These are phyloP conservation scores for Apiotrichum siamense DNA, from an alignment of 1,284 basidiomycete genomes.

Conservation along the genomic window DNA sequence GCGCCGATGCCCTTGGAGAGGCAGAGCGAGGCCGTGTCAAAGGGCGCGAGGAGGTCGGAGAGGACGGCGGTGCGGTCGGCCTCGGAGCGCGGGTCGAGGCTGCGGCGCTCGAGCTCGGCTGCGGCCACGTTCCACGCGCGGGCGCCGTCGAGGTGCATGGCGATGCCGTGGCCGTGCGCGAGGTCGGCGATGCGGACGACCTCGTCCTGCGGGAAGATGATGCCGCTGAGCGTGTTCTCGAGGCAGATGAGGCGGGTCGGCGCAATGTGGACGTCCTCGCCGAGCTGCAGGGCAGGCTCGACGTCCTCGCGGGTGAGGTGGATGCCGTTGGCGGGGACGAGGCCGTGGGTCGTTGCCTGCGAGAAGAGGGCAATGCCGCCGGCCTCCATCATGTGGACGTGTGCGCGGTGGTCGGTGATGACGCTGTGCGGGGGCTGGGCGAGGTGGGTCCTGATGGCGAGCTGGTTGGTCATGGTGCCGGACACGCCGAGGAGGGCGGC, in stretches of 20 bases:
- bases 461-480: constrained; percentile 85
- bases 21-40: constrained; percentile 87
- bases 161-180: constrained; percentile 62
- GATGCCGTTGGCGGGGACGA: constrained; percentile 39
- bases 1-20: constrained; percentile 94
- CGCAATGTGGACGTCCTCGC: constrained; percentile 67
- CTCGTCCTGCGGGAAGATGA: constrained; percentile 86
- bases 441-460: constrained; percentile 78
- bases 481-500: constrained; percentile 73
- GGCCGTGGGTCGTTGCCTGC: constrained; percentile 61
- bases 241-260: constrained; percentile 75
- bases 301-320: constrained; percentile 78
- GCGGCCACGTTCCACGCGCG: constrained; percentile 82
- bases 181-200: constrained; percentile 74
- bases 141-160: constrained; percentile 90
- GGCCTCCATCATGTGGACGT: constrained; percentile 57
- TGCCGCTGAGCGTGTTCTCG: constrained; percentile 89
- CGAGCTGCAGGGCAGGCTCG: constrained; percentile 62
- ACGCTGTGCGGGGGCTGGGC: constrained; percentile 79
- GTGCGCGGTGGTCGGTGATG: constrained; percentile 72
- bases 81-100: constrained; percentile 46
- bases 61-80: constrained; percentile 47
- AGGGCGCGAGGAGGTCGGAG: constrained; percentile 77
- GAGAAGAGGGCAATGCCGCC: constrained; percentile 87
- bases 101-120: constrained; percentile 60